phyloP scores from a whole-genome alignment of 306 rosid genomes.

The Bauhinia variegata region DNA sequence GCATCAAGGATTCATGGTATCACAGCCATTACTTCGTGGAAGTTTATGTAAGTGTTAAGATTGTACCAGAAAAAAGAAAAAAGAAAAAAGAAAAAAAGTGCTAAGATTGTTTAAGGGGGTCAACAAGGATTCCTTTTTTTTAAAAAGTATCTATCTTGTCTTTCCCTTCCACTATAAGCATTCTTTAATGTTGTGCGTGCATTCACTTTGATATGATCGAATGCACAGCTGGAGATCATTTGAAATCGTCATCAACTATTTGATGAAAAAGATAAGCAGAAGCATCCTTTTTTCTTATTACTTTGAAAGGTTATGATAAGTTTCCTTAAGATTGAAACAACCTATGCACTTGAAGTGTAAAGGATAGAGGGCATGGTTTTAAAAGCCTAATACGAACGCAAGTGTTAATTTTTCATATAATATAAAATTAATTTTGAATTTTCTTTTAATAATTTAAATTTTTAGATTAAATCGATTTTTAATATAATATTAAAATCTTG shows the following conservation, averaged over 20 bases:
- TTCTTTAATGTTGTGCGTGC: constrained; percentile 37
- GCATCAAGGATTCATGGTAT: constrained; percentile 30
- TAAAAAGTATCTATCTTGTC: constrained; percentile 20
- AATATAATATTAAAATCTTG: too few relatives aligned
- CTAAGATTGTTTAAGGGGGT: constrained; percentile 28
- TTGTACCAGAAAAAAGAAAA: too few relatives aligned
- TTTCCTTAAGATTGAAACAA: constrained; percentile 13
- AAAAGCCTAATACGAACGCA: too few relatives aligned
- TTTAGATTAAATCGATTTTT: too few relatives aligned
- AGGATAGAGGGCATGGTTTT: not conserved
- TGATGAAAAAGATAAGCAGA: constrained; percentile 10
- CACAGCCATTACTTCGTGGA: constrained; percentile 14
- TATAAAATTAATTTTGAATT: too few relatives aligned
- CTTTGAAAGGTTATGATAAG: constrained; percentile 7
- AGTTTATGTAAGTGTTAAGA: constrained; percentile 8
- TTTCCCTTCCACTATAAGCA: constrained; percentile 28
- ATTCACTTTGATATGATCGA: constrained; percentile 14
- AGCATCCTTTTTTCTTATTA: not conserved
- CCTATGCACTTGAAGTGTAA: not conserved
- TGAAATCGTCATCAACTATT: constrained; percentile 28
- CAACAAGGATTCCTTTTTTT: constrained; percentile 29
- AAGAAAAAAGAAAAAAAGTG: too few relatives aligned
- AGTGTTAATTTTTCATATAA: too few relatives aligned
- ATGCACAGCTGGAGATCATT: constrained; percentile 11
- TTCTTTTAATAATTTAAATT: too few relatives aligned